Conservation (phyloP, 306 rosid genomes). For the Malus orientalis region DNA sequence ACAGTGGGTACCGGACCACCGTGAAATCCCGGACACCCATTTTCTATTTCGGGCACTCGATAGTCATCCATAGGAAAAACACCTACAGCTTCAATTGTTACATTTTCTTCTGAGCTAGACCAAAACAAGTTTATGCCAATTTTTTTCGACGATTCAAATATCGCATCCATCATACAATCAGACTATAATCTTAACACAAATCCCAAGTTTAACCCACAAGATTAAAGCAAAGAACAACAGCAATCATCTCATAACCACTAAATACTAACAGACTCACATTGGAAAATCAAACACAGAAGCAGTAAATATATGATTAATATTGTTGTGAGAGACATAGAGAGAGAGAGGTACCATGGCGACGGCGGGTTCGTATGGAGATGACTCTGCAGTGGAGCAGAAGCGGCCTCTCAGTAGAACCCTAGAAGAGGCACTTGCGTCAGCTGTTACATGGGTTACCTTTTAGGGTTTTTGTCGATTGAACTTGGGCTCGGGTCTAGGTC, state of each 20-base stretch:
- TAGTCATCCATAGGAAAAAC: neutral
- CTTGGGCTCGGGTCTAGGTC: neutral
- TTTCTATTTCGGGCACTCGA: neutral
- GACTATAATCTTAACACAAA: neutral
- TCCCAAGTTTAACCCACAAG: too few species aligned
- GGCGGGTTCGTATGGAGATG: neutral
- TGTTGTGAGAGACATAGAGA: neutral
- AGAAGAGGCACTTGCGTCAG: neutral
- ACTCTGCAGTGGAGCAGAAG: neutral
- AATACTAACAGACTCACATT: neutral
- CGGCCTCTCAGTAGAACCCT: neutral
- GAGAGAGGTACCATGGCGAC: slow-evolving; percentile 10
- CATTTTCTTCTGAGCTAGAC: neutral
- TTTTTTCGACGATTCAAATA: neutral
- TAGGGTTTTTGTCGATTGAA: neutral
- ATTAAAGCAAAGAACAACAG: neutral
- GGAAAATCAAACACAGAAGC: neutral
- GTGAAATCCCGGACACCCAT: neutral
- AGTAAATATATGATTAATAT: neutral
- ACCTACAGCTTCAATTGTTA: neutral
- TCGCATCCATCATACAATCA: neutral
- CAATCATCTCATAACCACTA: neutral
- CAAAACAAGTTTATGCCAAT: neutral
- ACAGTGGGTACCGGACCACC: neutral
- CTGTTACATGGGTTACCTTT: neutral